Percentiles rank a stretch among this genome's conserved stretches.
Conservation (phyloP, 768 basidiomycete genomes). For the Hydnum rufescens region DNA sequence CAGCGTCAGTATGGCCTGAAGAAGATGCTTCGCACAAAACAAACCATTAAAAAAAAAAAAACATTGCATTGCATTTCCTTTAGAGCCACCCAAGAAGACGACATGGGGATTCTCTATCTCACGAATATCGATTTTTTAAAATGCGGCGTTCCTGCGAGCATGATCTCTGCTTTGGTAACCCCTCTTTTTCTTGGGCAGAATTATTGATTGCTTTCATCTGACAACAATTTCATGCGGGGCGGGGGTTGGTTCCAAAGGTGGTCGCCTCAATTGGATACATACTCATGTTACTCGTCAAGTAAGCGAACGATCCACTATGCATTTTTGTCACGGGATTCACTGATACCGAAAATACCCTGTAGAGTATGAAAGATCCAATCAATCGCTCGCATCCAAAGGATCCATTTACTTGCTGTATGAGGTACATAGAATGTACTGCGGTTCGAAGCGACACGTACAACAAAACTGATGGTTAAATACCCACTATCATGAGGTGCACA, state of each 20-base stretch:
- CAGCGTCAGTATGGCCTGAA: slow-evolving; percentile 46
- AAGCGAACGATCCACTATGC: slow-evolving; percentile 16
- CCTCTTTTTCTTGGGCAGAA: neutral
- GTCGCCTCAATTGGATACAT: slow-evolving; percentile 72
- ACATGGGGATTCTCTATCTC: slow-evolving; percentile 77
- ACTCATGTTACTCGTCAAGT: slow-evolving; percentile 57
- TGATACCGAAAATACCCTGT: too few relatives aligned
- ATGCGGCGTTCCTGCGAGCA: slow-evolving; percentile 86
- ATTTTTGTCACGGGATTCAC: too few relatives aligned
- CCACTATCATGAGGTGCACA: neutral
- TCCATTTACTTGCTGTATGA: too few relatives aligned
- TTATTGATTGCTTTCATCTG: too few relatives aligned
- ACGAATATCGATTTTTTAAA: slow-evolving; percentile 76
- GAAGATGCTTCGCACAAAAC: neutral
- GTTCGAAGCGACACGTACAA: neutral
- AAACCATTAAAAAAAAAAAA: neutral
- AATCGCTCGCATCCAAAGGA: too few relatives aligned
- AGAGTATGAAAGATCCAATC: too few relatives aligned
- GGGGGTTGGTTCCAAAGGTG: slow-evolving; percentile 27
- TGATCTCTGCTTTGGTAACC: slow-evolving; percentile 64
- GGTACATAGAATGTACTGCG: neutral
- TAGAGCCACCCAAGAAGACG: slow-evolving; percentile 84
- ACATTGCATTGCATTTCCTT: neutral
- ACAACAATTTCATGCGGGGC: neutral
- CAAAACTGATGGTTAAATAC: neutral